These are phyloP conservation scores for Cryphonectria carpinicola DNA, from an alignment of 2,329 filamentous ascomycete genomes.

Conservation along the genomic window DNA sequence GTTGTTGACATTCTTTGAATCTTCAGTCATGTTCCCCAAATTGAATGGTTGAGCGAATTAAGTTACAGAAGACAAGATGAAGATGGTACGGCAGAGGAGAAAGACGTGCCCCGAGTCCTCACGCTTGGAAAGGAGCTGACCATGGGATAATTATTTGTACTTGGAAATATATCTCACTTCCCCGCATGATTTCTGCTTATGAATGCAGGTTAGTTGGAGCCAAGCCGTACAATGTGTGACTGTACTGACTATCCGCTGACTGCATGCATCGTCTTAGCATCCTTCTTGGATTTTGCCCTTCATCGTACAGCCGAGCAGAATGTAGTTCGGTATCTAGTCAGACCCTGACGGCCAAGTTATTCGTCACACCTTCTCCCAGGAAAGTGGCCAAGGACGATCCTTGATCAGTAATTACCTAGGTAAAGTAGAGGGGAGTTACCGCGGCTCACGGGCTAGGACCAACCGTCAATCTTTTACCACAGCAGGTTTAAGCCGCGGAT, in stretches of 20 bases:
- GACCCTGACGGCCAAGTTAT: background rate
- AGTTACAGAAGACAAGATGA: background rate
- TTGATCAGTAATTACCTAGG: background rate
- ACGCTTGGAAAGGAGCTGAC: too few species aligned
- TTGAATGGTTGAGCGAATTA: background rate
- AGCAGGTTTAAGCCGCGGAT: background rate
- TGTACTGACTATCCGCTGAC: background rate
- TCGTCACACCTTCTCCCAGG: background rate
- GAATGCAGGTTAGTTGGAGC: background rate
- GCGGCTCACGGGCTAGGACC: background rate
- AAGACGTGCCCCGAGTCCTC: background rate
- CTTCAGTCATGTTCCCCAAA: background rate
- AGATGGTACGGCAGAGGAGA: background rate
- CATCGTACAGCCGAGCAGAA: background rate
- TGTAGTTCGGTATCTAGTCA: background rate
- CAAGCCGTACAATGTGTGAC: background rate
- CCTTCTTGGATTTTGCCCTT: background rate
- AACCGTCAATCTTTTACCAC: background rate
- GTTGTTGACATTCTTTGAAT: background rate
- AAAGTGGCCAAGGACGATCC: background rate
- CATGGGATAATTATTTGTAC: background rate
- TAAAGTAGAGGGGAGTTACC: background rate
- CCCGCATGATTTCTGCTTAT: background rate
- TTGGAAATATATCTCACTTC: background rate
- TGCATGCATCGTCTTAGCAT: background rate